Evolutionary conservation across 106 monocot genomes (phyloP), one percentile per base, ranked within the genome.

Genomic region (Cymbidium sinense): DNA sequence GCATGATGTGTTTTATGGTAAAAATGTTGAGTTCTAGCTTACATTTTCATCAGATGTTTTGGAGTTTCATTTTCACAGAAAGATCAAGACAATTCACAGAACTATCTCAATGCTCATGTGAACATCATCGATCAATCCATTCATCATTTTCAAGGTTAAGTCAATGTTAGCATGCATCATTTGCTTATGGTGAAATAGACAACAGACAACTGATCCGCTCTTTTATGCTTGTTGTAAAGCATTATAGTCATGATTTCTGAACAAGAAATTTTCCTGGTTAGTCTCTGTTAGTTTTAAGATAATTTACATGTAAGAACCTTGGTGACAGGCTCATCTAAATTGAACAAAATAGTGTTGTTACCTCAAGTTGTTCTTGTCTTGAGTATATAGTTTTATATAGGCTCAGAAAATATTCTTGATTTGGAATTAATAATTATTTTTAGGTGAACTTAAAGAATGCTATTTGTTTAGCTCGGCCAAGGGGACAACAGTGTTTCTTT

Each of bases 381-480:
- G 31, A 67, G 67, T 33, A 11, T 5, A 67, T 18, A 4, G 33
- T 12, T 67, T 67, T 3, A 33, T 13, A 31, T 62, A 62, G 23
- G 18, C 34, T 39, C 37, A 21, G 36, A 39, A 71, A 71, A 35
- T 71, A 39, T 1, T n/a, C n/a, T 71, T 71, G 71, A 71, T 39
- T 36, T 67, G 30, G 31, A 67, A 33, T 1, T 36, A 21, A 71
- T 3, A 50, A 70, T 47, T 75, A 58, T 76, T 31, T 25, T 58
- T 79, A 91, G 91, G 84, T 84, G 80, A 83, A 58, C 83, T 92
- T 70, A 83, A 79, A 77, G 80, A 74, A 29, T 85, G 81, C 73
- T 80, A 82, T 74, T 79, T 73, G 28, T 85, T 85, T 18, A 70
- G 51, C 65, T 28, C 78, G 69, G 77, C 64, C 21, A 84, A 12